A percentile compares a stretch with the other conserved stretches of the same genome.
Evolutionary conservation across 2,329 filamentous ascomycete genomes (phyloP).

Genomic region (Neurospora crassa): DNA sequence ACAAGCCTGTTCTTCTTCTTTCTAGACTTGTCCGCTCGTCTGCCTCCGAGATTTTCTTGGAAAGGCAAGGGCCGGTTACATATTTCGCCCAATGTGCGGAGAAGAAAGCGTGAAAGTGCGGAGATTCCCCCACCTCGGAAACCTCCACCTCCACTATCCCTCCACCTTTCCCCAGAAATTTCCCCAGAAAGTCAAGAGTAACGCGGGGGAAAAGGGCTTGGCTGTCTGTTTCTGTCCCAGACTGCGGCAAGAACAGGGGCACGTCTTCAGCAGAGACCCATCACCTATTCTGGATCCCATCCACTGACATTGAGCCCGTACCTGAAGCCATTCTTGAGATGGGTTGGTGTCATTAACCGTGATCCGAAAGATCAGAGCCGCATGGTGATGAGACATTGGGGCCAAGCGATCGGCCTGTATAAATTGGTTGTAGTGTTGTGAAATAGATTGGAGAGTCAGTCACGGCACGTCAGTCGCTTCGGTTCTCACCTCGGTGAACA

Average conservation of each 20-base stretch:
- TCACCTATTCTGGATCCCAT: background rate
- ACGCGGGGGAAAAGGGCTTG: background rate
- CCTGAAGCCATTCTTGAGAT: background rate
- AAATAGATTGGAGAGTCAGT: background rate
- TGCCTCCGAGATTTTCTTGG: background rate
- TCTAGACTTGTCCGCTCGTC: background rate
- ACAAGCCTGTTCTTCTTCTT: background rate
- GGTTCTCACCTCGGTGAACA: background rate
- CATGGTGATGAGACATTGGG: background rate
- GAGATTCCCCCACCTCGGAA: background rate
- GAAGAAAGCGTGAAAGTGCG: background rate
- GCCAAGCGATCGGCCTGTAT: background rate
- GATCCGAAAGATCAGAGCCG: background rate
- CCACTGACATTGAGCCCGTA: background rate
- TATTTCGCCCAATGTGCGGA: background rate
- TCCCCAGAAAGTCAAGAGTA: background rate
- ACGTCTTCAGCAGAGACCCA: too few relatives aligned
- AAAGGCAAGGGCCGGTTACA: background rate
- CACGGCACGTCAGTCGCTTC: background rate
- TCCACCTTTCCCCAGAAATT: background rate
- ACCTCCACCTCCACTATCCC: background rate
- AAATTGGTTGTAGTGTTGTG: background rate
- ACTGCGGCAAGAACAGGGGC: background rate
- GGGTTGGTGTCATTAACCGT: background rate
- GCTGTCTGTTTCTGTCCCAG: background rate